Conservation (phyloP, 345 rosid genomes). For the Heritiera fomes region DNA sequence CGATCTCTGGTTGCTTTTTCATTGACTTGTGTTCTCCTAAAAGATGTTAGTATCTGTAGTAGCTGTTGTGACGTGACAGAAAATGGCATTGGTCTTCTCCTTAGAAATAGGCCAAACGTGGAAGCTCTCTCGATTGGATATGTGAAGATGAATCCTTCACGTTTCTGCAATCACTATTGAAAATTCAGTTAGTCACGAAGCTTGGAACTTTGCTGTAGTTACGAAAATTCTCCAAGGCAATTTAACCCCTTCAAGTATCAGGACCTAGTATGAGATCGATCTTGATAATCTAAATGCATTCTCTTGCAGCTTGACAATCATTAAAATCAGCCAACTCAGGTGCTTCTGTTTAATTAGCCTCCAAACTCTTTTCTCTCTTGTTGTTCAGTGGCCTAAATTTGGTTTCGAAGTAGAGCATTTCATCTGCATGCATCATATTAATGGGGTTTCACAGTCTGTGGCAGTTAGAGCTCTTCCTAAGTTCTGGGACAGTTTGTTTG, state of each 20-base stretch:
- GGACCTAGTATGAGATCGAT: neutral
- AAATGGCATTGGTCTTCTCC: too few species aligned
- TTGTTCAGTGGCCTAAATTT: neutral
- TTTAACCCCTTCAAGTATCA: neutral
- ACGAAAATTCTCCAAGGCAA: conserved; percentile 11
- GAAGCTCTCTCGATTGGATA: too few species aligned
- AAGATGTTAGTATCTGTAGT: too few species aligned
- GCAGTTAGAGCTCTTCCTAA: conserved; percentile 51
- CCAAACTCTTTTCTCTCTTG: neutral
- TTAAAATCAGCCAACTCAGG: conserved; percentile 77
- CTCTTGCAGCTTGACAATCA: conserved; percentile 62
- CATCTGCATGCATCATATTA: neutral
- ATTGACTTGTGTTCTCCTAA: too few species aligned
- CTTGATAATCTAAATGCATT: conserved; percentile 14
- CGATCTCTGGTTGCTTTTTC: too few species aligned
- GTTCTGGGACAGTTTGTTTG: conserved; percentile 51
- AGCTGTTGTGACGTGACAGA: too few species aligned
- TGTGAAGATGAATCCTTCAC: too few species aligned
- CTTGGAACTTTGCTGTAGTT: neutral
- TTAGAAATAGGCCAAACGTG: too few species aligned
- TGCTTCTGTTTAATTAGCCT: conserved; percentile 19
- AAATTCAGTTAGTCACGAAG: neutral
- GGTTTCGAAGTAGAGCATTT: neutral
- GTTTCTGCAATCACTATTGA: too few species aligned
- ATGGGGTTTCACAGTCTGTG: conserved; percentile 7